phyloP scores from a whole-genome alignment of 129 eudicot species.

The carrot (Daucus carota) region DNA sequence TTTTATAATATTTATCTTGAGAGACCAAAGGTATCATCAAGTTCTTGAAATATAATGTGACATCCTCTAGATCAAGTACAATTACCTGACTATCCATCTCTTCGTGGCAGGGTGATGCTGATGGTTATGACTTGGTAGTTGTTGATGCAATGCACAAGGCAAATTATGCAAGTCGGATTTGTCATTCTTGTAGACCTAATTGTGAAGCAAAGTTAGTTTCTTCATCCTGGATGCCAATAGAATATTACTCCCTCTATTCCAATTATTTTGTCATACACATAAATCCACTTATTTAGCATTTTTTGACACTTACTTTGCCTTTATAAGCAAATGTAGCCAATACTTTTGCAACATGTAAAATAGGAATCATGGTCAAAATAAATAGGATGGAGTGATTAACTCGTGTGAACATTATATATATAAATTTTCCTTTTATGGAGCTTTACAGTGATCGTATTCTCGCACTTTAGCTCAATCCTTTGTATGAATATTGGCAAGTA shows the following conservation, averaged over 20 bases:
- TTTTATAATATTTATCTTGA: slow-evolving; percentile 94
- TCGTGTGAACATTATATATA: not conserved
- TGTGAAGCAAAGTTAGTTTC: slow-evolving; percentile 96
- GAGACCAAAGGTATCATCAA: slow-evolving; percentile 77
- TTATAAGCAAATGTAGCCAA: too few species aligned
- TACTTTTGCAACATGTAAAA: too few species aligned
- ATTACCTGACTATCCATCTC: slow-evolving; percentile 13
- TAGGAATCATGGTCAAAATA: too few species aligned
- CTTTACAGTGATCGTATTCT: not conserved
- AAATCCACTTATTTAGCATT: too few species aligned
- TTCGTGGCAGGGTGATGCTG: slow-evolving; percentile 83
- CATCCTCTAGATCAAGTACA: not conserved
- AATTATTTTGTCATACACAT: too few species aligned
- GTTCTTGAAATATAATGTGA: not conserved
- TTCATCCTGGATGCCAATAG: not conserved
- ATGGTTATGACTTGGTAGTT: slow-evolving; percentile 94
- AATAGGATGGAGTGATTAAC: too few species aligned
- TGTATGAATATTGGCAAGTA: not conserved
- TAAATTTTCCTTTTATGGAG: not conserved
- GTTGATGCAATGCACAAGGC: slow-evolving; percentile 99
- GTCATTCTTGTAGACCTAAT: slow-evolving; percentile 95
- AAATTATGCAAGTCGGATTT: slow-evolving; percentile 94
- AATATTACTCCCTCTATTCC: not conserved
- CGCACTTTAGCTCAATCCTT: not conserved
- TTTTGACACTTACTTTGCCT: too few species aligned